Evolutionary conservation across 306 rosid genomes (phyloP).

Genomic region (Quercus glauca): DNA sequence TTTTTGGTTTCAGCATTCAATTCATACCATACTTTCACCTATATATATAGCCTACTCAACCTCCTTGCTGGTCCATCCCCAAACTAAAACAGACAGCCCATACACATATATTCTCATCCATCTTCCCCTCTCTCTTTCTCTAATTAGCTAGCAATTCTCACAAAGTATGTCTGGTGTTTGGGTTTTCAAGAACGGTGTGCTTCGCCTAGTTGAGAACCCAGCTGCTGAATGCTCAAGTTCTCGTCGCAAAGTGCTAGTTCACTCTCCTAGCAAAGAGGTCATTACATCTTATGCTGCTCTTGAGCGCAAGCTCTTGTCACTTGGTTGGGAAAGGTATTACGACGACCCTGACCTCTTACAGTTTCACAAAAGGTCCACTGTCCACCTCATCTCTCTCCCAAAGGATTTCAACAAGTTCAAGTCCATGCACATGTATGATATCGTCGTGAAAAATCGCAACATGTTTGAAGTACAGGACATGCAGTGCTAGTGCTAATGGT

Average conservation of each 20-base stretch:
- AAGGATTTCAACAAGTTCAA: conserved; percentile 70
- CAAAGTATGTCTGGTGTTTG: conserved; percentile 86
- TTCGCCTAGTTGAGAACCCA: conserved; percentile 75
- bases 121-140: background rate
- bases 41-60: conserved; percentile 28
- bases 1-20: background rate
- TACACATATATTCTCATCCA: background rate
- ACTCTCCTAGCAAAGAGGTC: conserved; percentile 58
- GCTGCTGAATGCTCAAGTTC: conserved; percentile 38
- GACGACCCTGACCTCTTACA: conserved; percentile 86
- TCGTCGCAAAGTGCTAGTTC: conserved; percentile 68
- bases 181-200: conserved; percentile 90
- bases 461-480: conserved; percentile 73
- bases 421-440: conserved; percentile 94
- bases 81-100: background rate
- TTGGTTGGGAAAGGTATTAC: conserved; percentile 92
- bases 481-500: conserved; percentile 11
- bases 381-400: conserved; percentile 86
- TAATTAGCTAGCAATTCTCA: background rate
- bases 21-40: conserved; percentile 9
- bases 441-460: conserved; percentile 86
- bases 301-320: conserved; percentile 50
- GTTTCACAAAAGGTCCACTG: conserved; percentile 80
- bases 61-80: conserved; percentile 13
- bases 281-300: conserved; percentile 55